A percentile compares a stretch with the other conserved stretches of the same genome.
phyloP scores from a whole-genome alignment of 306 rosid genomes.

The Cucurbita argyrosperma region DNA sequence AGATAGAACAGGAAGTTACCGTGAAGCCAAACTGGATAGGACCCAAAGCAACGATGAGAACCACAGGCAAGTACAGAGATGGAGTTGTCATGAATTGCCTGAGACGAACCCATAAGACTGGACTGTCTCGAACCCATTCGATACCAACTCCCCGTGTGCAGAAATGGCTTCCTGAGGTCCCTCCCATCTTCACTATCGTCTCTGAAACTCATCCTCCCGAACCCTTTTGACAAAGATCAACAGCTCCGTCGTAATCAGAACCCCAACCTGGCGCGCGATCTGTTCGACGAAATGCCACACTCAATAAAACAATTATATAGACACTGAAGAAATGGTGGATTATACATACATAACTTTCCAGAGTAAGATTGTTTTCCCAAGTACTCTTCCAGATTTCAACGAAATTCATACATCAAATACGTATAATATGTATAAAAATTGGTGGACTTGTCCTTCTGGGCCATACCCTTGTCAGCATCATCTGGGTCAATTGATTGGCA shows the following conservation, averaged over 20 bases:
- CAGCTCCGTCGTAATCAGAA: background rate
- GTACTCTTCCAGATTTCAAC: background rate
- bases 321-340: background rate
- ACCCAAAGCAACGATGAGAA: slow-evolving; percentile 87
- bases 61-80: slow-evolving; percentile 81
- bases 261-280: slow-evolving; percentile 2
- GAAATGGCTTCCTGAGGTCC: slow-evolving; percentile 69
- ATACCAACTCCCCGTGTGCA: slow-evolving; percentile 98
- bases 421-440: background rate
- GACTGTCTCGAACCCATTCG: slow-evolving; percentile 62
- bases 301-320: background rate
- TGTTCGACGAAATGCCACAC: background rate
- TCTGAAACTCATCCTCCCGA: slow-evolving; percentile 44
- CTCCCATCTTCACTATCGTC: slow-evolving; percentile 61
- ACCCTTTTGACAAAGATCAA: background rate
- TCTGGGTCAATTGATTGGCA: background rate
- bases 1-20: slow-evolving; percentile 22
- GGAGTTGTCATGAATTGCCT: slow-evolving; percentile 60
- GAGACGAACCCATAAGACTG: slow-evolving; percentile 66
- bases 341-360: background rate
- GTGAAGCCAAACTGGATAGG: slow-evolving; percentile 97
- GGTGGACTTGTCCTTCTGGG: background rate
- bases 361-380: background rate
- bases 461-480: background rate
- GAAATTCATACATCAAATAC: background rate